These are phyloP conservation scores for Grifola frondosa DNA, from an alignment of 1,284 basidiomycete species.

Conservation along the genomic window DNA sequence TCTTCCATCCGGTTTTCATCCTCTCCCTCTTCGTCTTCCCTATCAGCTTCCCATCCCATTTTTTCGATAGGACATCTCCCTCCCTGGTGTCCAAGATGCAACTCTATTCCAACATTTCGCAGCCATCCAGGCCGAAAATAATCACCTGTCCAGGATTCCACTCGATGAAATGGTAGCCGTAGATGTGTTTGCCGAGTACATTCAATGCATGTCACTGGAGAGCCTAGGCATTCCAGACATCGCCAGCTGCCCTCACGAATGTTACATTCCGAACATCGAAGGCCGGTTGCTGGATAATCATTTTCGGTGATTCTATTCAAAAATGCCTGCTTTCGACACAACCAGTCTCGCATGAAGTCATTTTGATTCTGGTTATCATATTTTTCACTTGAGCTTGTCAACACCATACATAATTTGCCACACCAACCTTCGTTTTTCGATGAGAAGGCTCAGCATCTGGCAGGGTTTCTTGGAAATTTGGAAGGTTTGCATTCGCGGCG, in stretches of 20 bases:
- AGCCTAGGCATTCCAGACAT: background rate
- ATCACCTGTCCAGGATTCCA: background rate
- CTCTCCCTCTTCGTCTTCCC: background rate
- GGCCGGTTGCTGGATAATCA: no score
- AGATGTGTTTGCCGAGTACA: background rate
- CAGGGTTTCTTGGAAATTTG: no score
- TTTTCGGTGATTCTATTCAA: background rate
- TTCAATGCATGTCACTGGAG: background rate
- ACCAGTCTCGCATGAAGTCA: background rate
- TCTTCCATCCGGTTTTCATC: background rate
- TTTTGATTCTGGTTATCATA: background rate
- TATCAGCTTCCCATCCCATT: no score
- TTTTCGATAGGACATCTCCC: no score
- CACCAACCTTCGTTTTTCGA: no score
- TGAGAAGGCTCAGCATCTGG: no score
- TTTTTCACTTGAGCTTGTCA: no score
- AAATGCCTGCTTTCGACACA: background rate
- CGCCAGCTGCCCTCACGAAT: background rate
- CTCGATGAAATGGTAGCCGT: background rate
- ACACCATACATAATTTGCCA: no score
- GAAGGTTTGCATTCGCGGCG: no score
- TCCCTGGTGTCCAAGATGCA: no score
- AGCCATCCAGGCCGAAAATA: background rate
- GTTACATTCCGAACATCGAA: no score
- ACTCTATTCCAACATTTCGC: background rate